Evolutionary conservation across 257 asterid genomes (phyloP).

Genomic region (Prunella vulgaris): DNA sequence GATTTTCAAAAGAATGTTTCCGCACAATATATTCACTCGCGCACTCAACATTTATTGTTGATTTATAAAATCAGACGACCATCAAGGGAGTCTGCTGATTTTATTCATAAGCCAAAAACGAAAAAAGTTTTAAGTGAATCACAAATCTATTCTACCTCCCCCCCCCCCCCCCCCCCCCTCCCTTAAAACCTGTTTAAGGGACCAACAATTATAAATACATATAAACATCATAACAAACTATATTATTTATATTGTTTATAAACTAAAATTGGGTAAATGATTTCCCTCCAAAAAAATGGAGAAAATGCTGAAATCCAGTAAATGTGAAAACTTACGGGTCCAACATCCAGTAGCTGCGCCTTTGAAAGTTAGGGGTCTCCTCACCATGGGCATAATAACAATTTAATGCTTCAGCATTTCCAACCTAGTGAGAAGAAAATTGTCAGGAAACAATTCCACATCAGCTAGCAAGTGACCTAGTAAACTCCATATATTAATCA

Average conservation of each 20-base stretch:
- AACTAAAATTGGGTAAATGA: neutral
- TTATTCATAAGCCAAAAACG: no score
- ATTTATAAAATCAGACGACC: no score
- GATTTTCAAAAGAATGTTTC: no score
- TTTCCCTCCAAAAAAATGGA: neutral
- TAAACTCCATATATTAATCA: conserved; percentile 1
- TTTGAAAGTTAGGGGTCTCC: conserved; percentile 70
- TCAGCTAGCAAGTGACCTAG: conserved; percentile 7
- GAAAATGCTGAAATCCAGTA: conserved; percentile 4
- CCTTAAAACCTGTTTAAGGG: no score
- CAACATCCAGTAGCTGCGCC: conserved; percentile 98
- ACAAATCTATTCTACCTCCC: no score
- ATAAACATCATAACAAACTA: neutral
- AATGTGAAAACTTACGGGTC: conserved; percentile 63
- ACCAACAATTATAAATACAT: neutral
- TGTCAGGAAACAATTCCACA: conserved; percentile 21
- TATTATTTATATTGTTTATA: neutral
- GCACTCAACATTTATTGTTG: no score
- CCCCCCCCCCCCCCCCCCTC: no score
- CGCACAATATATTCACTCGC: no score
- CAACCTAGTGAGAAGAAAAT: conserved; percentile 60
- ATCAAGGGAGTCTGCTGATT: no score
- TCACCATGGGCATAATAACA: conserved; percentile 98
- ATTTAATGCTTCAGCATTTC: conserved; percentile 79
- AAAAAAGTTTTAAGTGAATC: no score